A percentile compares a stretch with the other conserved stretches of the same genome.
These are phyloP conservation scores for Colletotrichum sp. DNA, from an alignment of 2,329 filamentous ascomycete species.

Conservation along the genomic window DNA sequence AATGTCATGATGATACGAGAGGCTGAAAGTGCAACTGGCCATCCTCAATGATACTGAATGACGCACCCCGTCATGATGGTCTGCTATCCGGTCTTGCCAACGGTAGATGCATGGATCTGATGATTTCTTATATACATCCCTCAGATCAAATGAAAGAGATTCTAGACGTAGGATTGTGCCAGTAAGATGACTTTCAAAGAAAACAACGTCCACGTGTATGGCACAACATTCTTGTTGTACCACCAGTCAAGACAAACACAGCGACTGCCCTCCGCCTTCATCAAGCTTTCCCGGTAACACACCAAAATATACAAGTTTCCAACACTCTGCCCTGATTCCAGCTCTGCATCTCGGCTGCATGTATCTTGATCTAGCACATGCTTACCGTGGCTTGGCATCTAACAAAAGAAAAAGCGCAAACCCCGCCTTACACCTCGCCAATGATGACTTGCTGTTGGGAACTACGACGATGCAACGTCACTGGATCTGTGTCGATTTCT, in stretches of 20 bases:
- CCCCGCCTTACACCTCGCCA: background rate
- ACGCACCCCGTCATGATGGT: background rate
- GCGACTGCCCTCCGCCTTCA: background rate
- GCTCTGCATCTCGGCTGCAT: background rate
- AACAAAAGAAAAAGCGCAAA: background rate
- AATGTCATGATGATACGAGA: background rate
- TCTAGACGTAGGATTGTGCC: background rate
- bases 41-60: background rate
- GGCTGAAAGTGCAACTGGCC: background rate
- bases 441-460: background rate
- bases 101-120: background rate
- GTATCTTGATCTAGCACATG: background rate
- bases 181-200: background rate
- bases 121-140: background rate
- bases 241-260: background rate
- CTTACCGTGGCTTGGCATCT: background rate
- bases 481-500: background rate
- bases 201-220: background rate
- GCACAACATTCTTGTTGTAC: background rate
- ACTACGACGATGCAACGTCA: background rate
- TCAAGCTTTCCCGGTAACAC: background rate
- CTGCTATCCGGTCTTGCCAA: background rate
- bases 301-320: background rate
- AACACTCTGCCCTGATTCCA: background rate
- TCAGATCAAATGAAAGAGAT: background rate